phyloP scores from a whole-genome alignment of 1,284 basidiomycete species.

The Trichosporon asahii region DNA sequence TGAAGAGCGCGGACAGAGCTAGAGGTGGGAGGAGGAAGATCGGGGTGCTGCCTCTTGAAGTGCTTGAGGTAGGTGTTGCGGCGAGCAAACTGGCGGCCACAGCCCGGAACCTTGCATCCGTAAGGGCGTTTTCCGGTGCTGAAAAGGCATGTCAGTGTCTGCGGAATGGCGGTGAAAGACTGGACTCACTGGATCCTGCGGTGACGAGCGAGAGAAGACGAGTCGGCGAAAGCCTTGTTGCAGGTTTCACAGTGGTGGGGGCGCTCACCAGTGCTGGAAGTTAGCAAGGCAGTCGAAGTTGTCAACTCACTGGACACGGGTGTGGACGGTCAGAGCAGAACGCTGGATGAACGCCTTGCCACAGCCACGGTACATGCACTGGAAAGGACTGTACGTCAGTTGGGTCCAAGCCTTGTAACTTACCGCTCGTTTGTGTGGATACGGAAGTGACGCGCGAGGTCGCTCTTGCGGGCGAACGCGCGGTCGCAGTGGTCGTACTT shows the following conservation, averaged over 20 bases:
- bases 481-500: constrained; percentile 51
- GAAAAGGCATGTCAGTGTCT: constrained; percentile 13
- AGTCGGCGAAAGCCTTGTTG: constrained; percentile 58
- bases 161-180: constrained; percentile 29
- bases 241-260: constrained; percentile 58
- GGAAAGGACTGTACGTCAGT: constrained; percentile 45
- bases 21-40: constrained; percentile 37
- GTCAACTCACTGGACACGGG: constrained; percentile 51
- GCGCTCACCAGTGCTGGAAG: constrained; percentile 56
- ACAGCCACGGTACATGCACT: constrained; percentile 42
- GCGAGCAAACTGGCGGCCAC: constrained; percentile 42
- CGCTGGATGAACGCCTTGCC: constrained; percentile 53
- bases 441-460: constrained; percentile 54
- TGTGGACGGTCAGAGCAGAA: constrained; percentile 52
- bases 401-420: constrained; percentile 19
- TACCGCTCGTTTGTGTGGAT: constrained; percentile 54
- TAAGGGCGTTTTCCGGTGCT: constrained; percentile 48
- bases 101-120: constrained; percentile 36
- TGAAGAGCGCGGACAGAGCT: constrained; percentile 26
- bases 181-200: constrained; percentile 56
- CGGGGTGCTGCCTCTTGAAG: constrained; percentile 42
- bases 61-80: constrained; percentile 48
- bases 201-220: constrained; percentile 59
- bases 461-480: constrained; percentile 54
- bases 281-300: neutral